phyloP scores from a whole-genome alignment of 768 basidiomycete genomes.

The Termitomyces titanicus region DNA sequence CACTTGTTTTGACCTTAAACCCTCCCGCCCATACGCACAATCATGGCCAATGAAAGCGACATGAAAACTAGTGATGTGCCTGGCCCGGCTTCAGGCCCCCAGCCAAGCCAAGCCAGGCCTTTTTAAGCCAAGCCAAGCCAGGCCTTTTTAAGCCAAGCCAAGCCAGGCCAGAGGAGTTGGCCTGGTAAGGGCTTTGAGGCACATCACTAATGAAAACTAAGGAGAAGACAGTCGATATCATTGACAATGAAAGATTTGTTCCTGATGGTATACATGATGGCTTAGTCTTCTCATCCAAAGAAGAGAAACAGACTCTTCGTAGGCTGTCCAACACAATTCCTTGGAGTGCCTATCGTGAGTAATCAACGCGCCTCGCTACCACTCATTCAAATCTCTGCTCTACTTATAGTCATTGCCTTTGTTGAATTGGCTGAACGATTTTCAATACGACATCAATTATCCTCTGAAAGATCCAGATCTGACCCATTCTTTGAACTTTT shows the following conservation, averaged over 20 bases:
- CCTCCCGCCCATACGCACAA: no score
- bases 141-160: no score
- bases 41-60: background rate
- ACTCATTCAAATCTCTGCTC: background rate
- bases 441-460: constrained; percentile 39
- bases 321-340: constrained; percentile 58
- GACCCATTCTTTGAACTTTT: no score
- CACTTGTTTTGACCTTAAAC: background rate
- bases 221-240: background rate
- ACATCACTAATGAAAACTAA: no score
- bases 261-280: constrained; percentile 40
- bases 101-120: no score
- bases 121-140: no score
- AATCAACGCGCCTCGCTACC: background rate
- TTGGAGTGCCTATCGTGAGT: constrained; percentile 51
- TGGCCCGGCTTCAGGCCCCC: no score
- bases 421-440: constrained; percentile 74
- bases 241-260: background rate
- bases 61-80: no score
- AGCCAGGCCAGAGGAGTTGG: no score
- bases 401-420: constrained; percentile 55
- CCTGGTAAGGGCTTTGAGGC: no score
- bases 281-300: constrained; percentile 60
- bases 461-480: background rate
- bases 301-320: constrained; percentile 54